Evolutionary conservation across 345 rosid species (phyloP).

Genomic region (Corchorus capsularis): DNA sequence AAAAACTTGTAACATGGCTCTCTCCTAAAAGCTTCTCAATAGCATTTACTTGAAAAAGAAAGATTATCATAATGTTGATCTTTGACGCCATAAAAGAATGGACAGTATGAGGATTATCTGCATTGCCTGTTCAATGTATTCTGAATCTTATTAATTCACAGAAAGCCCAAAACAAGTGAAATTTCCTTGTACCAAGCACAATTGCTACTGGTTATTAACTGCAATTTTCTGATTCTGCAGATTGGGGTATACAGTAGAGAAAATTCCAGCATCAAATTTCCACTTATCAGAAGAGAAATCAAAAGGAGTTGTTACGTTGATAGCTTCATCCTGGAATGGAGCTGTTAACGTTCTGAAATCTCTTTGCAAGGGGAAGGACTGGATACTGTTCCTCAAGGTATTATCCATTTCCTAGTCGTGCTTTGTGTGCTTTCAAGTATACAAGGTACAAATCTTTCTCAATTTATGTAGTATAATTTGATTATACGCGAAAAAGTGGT

Average conservation of each 20-base stretch:
- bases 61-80: neutral
- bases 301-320: slow-evolving; percentile 42
- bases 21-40: neutral
- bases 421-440: slow-evolving; percentile 9
- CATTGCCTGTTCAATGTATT: neutral
- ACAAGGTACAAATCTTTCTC: neutral
- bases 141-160: neutral
- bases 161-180: neutral
- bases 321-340: slow-evolving; percentile 72
- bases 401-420: neutral
- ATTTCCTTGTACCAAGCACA: slow-evolving; percentile 7
- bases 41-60: neutral
- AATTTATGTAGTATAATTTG: neutral
- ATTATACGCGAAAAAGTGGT: neutral
- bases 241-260: slow-evolving; percentile 75
- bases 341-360: slow-evolving; percentile 51
- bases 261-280: slow-evolving; percentile 66
- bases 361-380: slow-evolving; percentile 79
- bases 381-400: slow-evolving; percentile 82
- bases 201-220: neutral
- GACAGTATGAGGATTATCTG: neutral
- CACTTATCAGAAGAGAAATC: slow-evolving; percentile 64
- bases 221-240: slow-evolving; percentile 47
- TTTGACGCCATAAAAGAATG: neutral
- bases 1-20: neutral